Evolutionary conservation across 257 asterid species (phyloP).

Genomic region (Solanum arcanum): DNA sequence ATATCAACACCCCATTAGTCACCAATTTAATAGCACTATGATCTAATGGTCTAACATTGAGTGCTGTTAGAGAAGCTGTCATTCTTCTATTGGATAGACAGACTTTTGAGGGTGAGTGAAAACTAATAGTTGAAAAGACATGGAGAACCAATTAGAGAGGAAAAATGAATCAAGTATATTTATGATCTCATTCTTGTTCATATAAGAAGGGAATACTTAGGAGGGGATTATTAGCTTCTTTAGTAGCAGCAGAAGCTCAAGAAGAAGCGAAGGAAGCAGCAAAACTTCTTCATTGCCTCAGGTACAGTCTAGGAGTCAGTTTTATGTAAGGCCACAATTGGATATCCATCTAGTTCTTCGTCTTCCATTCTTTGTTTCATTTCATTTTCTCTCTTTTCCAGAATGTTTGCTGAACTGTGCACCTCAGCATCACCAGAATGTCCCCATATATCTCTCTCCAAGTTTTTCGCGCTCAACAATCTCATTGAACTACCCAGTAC

Average conservation of each 20-base stretch:
- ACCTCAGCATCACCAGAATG: conserved; percentile 63
- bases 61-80: background rate
- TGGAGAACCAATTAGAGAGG: background rate
- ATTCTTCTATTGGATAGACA: background rate
- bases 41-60: background rate
- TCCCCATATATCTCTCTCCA: conserved; percentile 42
- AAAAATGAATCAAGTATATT: background rate
- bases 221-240: conserved; percentile 57
- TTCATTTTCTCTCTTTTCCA: conserved; percentile 12
- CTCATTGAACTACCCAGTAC: conserved; percentile 48
- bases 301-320: conserved; percentile 22
- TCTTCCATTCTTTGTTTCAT: background rate
- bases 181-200: background rate
- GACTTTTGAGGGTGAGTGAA: background rate
- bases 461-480: conserved; percentile 57
- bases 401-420: conserved; percentile 64
- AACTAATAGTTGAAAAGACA: background rate
- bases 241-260: conserved; percentile 74
- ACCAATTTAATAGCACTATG: background rate
- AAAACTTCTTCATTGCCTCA: conserved; percentile 62
- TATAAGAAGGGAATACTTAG: conserved; percentile 43
- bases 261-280: conserved; percentile 65
- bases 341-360: background rate
- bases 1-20: background rate
- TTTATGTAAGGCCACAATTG: background rate